Evolutionary conservation across 768 basidiomycete species (phyloP), one percentile per base, ranked within the genome.

Genomic region (Xerocomellus dryophilus): DNA sequence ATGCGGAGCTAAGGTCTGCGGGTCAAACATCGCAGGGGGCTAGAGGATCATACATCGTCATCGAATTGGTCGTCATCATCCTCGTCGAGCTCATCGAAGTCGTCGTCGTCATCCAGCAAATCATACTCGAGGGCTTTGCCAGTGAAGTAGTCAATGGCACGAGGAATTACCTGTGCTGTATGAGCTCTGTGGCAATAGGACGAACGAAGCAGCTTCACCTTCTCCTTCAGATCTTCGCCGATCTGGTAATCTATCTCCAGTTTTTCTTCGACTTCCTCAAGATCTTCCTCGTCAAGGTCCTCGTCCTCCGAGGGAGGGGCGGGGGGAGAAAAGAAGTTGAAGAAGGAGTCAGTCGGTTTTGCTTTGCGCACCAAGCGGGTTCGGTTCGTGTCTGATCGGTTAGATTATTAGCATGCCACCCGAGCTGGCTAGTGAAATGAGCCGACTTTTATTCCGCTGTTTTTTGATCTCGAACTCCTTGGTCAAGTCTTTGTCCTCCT

Each of bases 381-480:
- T 58, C 88, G 85, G 70, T 92, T 90, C 25, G 90, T 92, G 68
- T 87, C 90, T 91, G 62, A 49, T 51, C 49, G 7, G 42, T 32
- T 18, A 36, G 27, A 50, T 53, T 11, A 39, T 52, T 17, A 62
- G 51, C 41, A 34, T 9, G 25, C 15, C 32, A 25, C 23, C 17
- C 20, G 20, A 27, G 39, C 20, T 15, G 42, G 49, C 4, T 15
- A 32, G 27, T 23, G 50, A 43, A 61, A 40, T 27, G 15, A 20
- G 23, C 48, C 56, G n/a, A 97, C 95, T 94, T 82, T 98, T 99
- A 77, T 99, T 99, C 66, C 96, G 80, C 76, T 98, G 96, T 79
- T 97, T 98, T 82, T 96, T 97, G 72, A 98, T 95, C 77, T 98
- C 96, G 64, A 92, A 90, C 75, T 91, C 90, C 76, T 93, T 93